Percentiles rank a stretch among this genome's conserved stretches.
These are phyloP conservation scores for Wickerhamia fluorescens DNA, from an alignment of 805 yeast species.

Conservation along the genomic window DNA sequence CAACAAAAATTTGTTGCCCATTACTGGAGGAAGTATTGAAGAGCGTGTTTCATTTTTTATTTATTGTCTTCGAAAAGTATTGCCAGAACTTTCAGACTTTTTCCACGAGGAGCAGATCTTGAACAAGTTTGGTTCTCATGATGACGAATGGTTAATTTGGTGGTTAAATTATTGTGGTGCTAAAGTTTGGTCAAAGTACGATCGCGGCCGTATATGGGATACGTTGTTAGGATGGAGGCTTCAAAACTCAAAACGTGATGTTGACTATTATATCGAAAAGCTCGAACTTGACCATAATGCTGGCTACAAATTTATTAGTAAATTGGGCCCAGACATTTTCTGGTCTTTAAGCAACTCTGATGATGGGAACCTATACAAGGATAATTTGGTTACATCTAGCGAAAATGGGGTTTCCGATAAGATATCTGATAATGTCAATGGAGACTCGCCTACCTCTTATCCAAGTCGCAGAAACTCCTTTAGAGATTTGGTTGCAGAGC, in stretches of 20 bases:
- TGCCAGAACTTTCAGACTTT: constrained; percentile 73
- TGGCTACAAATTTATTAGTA: constrained; percentile 18
- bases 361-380: constrained; percentile 3
- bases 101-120: constrained; percentile 76
- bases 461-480: constrained; percentile 17
- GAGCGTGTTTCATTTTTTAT: constrained; percentile 65
- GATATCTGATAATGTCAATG: constrained; percentile 7
- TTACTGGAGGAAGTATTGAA: constrained; percentile 58
- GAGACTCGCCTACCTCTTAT: constrained; percentile 1
- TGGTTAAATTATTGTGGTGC: constrained; percentile 92
- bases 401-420: constrained; percentile 6
- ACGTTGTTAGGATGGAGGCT: constrained; percentile 69
- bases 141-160: constrained; percentile 90
- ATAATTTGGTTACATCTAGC: not conserved
- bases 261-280: constrained; percentile 24
- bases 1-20: constrained; percentile 35
- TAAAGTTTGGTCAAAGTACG: constrained; percentile 72
- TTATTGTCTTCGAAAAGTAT: constrained; percentile 48
- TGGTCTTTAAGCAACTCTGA: constrained; percentile 40
- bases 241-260: constrained; percentile 21
- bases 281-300: constrained; percentile 16
- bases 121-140: constrained; percentile 47
- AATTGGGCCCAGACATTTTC: constrained; percentile 55
- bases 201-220: constrained; percentile 90
- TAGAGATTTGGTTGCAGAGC: constrained; percentile 23